Percentiles rank a stretch among this genome's conserved stretches.
Conservation (phyloP, 2,329 filamentous ascomycete genomes). For the Aspergillus unguis region DNA sequence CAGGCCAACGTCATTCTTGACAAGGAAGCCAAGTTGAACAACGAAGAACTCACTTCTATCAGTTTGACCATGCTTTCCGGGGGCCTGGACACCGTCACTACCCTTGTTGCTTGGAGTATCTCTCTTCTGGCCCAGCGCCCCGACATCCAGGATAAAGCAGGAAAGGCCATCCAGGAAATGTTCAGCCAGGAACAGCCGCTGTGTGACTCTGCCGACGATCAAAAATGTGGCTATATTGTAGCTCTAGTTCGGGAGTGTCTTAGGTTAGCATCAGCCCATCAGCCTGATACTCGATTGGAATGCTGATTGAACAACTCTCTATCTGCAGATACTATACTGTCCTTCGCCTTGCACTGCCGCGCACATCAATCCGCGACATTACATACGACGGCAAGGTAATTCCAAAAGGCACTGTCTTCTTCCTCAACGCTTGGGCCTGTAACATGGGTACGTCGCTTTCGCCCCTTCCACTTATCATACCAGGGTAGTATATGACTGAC, state of each 20-base stretch:
- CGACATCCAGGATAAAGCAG: conserved; percentile 61
- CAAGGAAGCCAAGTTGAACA: conserved; percentile 60
- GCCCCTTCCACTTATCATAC: background rate
- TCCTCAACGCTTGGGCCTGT: conserved; percentile 66
- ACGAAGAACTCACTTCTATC: conserved; percentile 62
- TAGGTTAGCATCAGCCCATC: conserved; percentile 34
- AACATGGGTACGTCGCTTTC: conserved; percentile 56
- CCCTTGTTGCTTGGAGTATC: conserved; percentile 63
- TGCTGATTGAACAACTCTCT: too few species aligned
- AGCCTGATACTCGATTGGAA: background rate
- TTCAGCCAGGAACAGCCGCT: conserved; percentile 54
- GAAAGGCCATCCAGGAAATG: conserved; percentile 54
- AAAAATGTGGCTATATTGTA: conserved; percentile 61
- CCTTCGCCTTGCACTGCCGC: conserved; percentile 59
- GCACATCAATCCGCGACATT: conserved; percentile 60
- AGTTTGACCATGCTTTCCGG: conserved; percentile 67
- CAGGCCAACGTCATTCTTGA: conserved; percentile 65
- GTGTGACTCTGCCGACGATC: conserved; percentile 60
- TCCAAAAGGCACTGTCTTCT: conserved; percentile 61
- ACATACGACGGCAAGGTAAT: conserved; percentile 57
- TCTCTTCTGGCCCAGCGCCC: conserved; percentile 57
- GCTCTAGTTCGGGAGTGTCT: conserved; percentile 62
- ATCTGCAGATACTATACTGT: conserved; percentile 57
- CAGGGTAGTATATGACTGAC: background rate
- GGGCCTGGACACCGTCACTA: conserved; percentile 65